Percentiles rank a stretch among this genome's conserved stretches.
These are phyloP conservation scores for Hanseniaspora clermontiae DNA, from an alignment of 805 yeast genomes.

Conservation along the genomic window DNA sequence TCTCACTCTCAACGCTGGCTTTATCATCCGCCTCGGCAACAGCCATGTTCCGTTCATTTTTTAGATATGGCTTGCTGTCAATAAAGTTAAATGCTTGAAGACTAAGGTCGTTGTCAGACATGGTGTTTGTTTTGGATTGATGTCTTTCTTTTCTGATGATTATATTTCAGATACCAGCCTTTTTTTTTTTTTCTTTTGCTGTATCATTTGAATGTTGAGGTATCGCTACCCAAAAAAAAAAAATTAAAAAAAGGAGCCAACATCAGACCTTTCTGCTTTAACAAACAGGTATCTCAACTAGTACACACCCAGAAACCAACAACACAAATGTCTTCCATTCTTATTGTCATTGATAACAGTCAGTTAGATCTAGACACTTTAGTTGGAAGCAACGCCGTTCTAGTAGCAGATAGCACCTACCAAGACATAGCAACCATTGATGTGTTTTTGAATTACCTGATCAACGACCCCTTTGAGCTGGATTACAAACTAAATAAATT, in stretches of 20 bases:
- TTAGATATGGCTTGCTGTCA: neutral
- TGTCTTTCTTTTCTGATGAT: neutral
- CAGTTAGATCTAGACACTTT: neutral
- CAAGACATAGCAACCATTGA: neutral
- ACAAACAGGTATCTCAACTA: too few relatives aligned
- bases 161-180: too few relatives aligned
- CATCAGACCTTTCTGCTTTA: too few relatives aligned
- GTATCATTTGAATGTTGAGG: too few relatives aligned
- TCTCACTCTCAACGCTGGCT: neutral
- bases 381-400: neutral
- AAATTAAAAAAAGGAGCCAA: neutral
- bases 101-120: neutral
- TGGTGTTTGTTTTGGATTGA: neutral
- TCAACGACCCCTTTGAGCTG: slow-evolving; percentile 5
- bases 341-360: neutral
- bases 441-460: neutral
- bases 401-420: neutral
- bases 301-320: too few relatives aligned
- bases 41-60: neutral
- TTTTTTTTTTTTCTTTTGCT: too few relatives aligned
- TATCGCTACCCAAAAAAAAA: neutral
- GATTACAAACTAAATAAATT: slow-evolving; percentile 5
- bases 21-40: neutral
- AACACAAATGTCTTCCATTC: neutral
- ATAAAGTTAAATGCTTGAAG: neutral